Conservation (phyloP, 2,329 filamentous ascomycete species). For the Fusarium compactum region DNA sequence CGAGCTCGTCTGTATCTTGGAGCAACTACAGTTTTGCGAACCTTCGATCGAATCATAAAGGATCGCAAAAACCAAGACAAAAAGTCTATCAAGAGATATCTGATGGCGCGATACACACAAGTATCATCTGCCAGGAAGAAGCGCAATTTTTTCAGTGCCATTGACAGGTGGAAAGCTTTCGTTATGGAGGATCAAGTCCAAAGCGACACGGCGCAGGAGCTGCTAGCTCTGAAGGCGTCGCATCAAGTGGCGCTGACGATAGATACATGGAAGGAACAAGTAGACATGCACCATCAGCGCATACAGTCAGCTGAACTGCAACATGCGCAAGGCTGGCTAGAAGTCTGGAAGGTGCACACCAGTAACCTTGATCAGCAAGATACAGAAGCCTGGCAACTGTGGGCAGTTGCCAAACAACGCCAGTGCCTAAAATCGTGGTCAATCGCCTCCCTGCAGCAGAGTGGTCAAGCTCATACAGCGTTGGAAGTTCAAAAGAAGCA, state of each 20-base stretch:
- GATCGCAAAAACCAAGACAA: conserved; percentile 47
- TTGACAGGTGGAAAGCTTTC: conserved; percentile 50
- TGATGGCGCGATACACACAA: conserved; percentile 54
- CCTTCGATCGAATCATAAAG: conserved; percentile 45
- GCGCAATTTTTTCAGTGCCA: conserved; percentile 49
- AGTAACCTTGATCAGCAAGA: conserved; percentile 42
- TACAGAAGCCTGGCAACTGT: conserved; percentile 49
- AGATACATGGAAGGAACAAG: conserved; percentile 41
- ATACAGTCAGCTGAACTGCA: conserved; percentile 37
- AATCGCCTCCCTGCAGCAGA: conserved; percentile 53
- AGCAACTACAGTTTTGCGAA: conserved; percentile 46
- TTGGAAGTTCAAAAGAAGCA: conserved; percentile 50
- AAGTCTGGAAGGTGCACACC: conserved; percentile 43
- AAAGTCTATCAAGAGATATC: conserved; percentile 48
- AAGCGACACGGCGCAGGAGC: conserved; percentile 30
- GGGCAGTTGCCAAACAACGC: conserved; percentile 50
- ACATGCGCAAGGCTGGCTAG: conserved; percentile 39
- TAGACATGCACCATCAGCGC: conserved; percentile 29
- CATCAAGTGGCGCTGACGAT: conserved; percentile 20
- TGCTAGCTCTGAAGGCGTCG: conserved; percentile 22
- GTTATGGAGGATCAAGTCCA: conserved; percentile 23
- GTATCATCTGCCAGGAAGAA: conserved; percentile 51
- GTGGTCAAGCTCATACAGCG: conserved; percentile 55
- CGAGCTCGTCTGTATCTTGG: conserved; percentile 51
- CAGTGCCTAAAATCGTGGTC: conserved; percentile 54